These are phyloP conservation scores for Mortierella sp. DNA, from an alignment of 371 early-diverging fungal genomes.

Conservation along the genomic window DNA sequence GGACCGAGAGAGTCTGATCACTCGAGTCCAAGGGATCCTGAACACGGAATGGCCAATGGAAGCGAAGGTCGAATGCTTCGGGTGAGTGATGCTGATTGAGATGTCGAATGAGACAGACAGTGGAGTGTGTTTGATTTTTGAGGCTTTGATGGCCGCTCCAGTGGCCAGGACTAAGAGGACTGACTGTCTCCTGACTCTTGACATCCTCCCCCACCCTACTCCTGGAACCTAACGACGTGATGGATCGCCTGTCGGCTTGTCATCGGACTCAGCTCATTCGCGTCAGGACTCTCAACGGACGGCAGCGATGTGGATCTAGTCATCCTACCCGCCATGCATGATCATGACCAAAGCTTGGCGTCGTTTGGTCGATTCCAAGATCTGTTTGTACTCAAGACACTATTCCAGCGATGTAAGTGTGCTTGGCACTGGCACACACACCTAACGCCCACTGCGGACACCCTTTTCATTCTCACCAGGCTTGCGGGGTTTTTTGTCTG, in stretches of 20 bases:
- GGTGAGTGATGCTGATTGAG: constrained; percentile 22
- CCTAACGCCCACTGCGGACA: neutral
- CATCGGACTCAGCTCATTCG: constrained; percentile 42
- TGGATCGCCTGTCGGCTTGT: neutral
- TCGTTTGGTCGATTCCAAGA: constrained; percentile 38
- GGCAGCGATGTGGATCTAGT: constrained; percentile 48
- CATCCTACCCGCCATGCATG: constrained; percentile 41
- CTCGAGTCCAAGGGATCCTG: constrained; percentile 51
- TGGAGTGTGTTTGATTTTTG: neutral
- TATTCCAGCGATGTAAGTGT: constrained; percentile 48
- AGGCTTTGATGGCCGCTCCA: too few species aligned
- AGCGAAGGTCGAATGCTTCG: constrained; percentile 42
- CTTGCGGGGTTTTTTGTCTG: constrained; percentile 8
- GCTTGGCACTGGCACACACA: neutral
- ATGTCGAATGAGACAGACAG: neutral
- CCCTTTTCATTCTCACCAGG: neutral
- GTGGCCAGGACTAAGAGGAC: constrained; percentile 5
- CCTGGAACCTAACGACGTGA: neutral
- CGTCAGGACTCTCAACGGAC: constrained; percentile 50
- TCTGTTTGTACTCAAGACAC: constrained; percentile 43
- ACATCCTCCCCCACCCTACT: neutral
- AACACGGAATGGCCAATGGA: constrained; percentile 53
- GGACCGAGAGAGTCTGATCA: constrained; percentile 35
- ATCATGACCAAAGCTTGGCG: constrained; percentile 34
- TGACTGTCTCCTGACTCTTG: constrained; percentile 5